These are phyloP conservation scores for Capsicum baccatum DNA, from an alignment of 257 asterid genomes.

Conservation along the genomic window DNA sequence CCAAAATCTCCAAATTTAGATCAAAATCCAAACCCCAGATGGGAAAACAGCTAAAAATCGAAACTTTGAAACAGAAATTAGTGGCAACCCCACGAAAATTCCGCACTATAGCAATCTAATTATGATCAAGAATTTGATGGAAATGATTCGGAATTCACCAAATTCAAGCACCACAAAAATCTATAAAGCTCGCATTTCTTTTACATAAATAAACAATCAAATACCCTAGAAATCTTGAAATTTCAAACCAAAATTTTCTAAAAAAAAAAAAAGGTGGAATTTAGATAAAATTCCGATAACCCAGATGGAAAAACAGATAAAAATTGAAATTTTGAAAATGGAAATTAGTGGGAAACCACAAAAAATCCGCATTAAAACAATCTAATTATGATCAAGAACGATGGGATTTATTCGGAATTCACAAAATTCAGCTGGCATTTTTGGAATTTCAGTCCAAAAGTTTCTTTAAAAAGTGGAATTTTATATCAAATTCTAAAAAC, in stretches of 20 bases:
- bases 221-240: too few species aligned
- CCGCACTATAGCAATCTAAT: neutral
- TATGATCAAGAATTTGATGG: conserved; percentile 9
- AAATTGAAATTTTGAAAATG: neutral
- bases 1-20: neutral
- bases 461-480: too few species aligned
- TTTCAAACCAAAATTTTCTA: too few species aligned
- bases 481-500: too few species aligned
- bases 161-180: too few species aligned
- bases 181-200: too few species aligned
- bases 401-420: neutral
- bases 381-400: conserved; percentile 8
- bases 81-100: neutral
- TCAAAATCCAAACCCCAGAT: neutral
- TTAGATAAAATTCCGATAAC: neutral
- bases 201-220: too few species aligned
- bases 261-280: neutral
- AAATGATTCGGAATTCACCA: neutral
- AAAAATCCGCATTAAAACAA: neutral
- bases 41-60: neutral
- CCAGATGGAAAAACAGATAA: neutral
- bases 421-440: too few species aligned
- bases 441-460: too few species aligned
- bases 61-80: neutral
- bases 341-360: neutral